Evolutionary conservation across 306 rosid genomes (phyloP), one percentile per base, ranked within the genome.

Genomic region (Inga oerstediana): DNA sequence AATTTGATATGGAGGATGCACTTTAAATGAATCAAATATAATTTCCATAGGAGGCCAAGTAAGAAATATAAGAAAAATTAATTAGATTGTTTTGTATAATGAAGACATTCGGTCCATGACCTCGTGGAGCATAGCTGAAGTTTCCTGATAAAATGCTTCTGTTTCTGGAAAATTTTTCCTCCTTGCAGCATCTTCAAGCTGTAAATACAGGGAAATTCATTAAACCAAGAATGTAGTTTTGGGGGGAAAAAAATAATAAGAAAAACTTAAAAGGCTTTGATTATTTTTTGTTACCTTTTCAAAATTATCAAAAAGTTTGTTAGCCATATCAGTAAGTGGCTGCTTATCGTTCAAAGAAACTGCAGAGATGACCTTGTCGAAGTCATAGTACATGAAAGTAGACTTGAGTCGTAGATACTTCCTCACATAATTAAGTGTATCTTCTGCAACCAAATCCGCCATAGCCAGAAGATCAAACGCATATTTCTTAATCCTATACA

Each of bases 401-500:
- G 98, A 90, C 83, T 94, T 94, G 48, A 94, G 88, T 27, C 95
- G 84, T n/a, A 96, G 87, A 87, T 90, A 96, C 88, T 80, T 91
- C 81, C 92, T 89, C 37, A 94, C 99, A 84, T 92, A 97, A 81
- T 90, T 91, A 56, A 97, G 82, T 61, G 91, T 91, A 80, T 90
- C 97, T 89, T 84, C 88, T 48, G 86, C 89, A 17, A 94, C 52
- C 88, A 97, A 89, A 89, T 91, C 97, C 2, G 93, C 92, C 97
- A 96, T 90, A 19, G 98, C 93, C 61, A 94, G 81, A 70, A 94
- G 98, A 91, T 94, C 99, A 85, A 92, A 94, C 0, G 98, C 89
- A 77, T 74, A 87, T 46, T 84, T 92, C 87, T 88, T 96, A 12
- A 94, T 88, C 88, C 99, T 92, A 27, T 75, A 87, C 79, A 83